Conservation (phyloP, 2,329 filamentous ascomycete genomes). For the Penicillium concentricum region DNA sequence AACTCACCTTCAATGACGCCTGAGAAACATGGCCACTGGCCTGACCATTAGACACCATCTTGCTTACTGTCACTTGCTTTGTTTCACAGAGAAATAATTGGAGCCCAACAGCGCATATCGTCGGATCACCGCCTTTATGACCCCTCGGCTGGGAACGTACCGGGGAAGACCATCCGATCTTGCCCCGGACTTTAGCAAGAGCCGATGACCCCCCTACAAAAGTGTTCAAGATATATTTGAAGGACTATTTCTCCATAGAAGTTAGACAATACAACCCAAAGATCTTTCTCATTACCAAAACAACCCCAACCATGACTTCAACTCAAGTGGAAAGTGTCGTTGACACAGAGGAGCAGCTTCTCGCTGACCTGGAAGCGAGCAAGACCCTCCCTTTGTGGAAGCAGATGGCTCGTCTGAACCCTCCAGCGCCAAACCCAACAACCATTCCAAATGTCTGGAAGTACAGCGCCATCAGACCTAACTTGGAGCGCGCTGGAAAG, state of each 20-base stretch:
- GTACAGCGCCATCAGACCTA: constrained; percentile 38
- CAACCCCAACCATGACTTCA: not conserved
- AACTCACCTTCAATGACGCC: not conserved
- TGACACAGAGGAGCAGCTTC: constrained; percentile 20
- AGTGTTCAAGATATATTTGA: not conserved
- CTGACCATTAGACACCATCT: not conserved
- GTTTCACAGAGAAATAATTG: not conserved
- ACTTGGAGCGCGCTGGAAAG: constrained; percentile 37
- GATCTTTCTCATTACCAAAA: not conserved
- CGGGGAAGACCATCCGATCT: not conserved
- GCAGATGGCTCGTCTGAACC: constrained; percentile 50
- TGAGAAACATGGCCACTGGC: not conserved
- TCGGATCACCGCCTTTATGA: not conserved
- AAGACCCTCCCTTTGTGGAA: constrained; percentile 48
- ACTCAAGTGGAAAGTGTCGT: not conserved
- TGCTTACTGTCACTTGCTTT: not conserved
- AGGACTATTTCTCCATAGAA: not conserved
- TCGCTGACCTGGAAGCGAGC: constrained; percentile 21
- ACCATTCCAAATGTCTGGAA: constrained; percentile 40
- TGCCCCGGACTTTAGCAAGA: not conserved
- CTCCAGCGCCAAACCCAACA: constrained; percentile 48
- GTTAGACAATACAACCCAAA: not conserved
- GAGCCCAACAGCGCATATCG: not conserved
- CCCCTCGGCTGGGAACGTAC: not conserved
- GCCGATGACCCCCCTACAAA: not conserved